Evolutionary conservation across 768 basidiomycete species (phyloP).

Genomic region (Hemileccinum impolitum): DNA sequence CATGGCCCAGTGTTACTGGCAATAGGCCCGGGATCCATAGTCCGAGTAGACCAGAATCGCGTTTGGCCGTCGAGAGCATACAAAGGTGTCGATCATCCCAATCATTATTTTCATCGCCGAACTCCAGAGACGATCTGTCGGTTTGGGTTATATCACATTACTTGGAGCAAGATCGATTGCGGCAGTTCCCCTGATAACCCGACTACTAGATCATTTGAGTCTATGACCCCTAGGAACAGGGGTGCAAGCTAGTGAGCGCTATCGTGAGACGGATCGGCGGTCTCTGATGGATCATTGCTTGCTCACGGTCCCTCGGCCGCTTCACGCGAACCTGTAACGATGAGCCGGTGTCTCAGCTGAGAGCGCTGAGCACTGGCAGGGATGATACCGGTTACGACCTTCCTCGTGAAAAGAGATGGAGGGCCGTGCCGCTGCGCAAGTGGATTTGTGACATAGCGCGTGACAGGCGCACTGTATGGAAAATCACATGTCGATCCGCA

Average conservation of each 20-base stretch:
- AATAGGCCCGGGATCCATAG: too few relatives aligned
- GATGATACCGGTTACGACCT: background rate
- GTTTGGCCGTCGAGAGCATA: background rate
- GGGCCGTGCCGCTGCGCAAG: background rate
- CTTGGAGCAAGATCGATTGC: background rate
- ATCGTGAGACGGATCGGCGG: too few relatives aligned
- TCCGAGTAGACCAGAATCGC: too few relatives aligned
- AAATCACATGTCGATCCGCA: conserved; percentile 24
- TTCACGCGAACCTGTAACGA: too few relatives aligned
- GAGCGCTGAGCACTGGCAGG: too few relatives aligned
- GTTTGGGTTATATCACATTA: conserved; percentile 5
- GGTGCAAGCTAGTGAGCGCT: background rate
- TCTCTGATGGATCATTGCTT: too few relatives aligned
- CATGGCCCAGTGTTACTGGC: too few relatives aligned
- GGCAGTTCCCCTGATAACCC: conserved; percentile 7
- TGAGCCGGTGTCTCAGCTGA: too few relatives aligned
- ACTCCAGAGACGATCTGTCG: conserved; percentile 10
- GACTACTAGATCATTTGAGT: background rate
- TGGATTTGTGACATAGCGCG: conserved; percentile 18
- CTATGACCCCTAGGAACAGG: conserved; percentile 7
- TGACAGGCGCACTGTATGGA: conserved; percentile 17
- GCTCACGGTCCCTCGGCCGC: too few relatives aligned
- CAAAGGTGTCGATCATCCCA: background rate
- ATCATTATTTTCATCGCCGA: background rate
- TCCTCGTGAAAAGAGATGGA: conserved; percentile 8